phyloP scores from a whole-genome alignment of 352 stramenopile genomes.

The Thraustotheca clavata region DNA sequence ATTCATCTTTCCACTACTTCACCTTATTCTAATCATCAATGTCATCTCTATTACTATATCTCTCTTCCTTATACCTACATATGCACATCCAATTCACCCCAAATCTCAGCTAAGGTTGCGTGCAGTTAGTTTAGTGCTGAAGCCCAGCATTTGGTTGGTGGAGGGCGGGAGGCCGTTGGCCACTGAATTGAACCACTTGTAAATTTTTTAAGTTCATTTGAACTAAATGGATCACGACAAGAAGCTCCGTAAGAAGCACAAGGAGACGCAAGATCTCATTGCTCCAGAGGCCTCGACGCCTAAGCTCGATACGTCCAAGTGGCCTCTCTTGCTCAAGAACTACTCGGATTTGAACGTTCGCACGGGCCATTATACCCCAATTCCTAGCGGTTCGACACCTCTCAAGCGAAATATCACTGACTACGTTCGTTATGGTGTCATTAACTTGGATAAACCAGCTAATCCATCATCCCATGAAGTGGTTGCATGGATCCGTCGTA shows the following conservation, averaged over 20 bases:
- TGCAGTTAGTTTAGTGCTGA: neutral
- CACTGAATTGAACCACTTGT: neutral
- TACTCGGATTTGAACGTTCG: conserved; percentile 98
- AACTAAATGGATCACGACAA: conserved; percentile 42
- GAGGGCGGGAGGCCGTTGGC: neutral
- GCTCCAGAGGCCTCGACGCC: conserved; percentile 70
- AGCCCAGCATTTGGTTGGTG: conserved; percentile 19
- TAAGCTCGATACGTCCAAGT: conserved; percentile 95
- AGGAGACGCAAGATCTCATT: conserved; percentile 70
- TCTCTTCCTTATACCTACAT: too few relatives aligned
- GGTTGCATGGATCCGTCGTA: conserved; percentile 99
- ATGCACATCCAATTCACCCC: too few relatives aligned
- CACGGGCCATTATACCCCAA: conserved; percentile 99
- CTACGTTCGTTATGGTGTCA: conserved; percentile 98
- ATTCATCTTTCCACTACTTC: too few relatives aligned
- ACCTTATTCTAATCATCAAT: too few relatives aligned
- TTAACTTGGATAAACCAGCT: conserved; percentile 99
- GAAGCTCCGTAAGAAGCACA: conserved; percentile 85
- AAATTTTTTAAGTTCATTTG: conserved; percentile 1
- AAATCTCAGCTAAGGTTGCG: too few relatives aligned
- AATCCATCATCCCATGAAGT: conserved; percentile 99
- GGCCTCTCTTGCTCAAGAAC: conserved; percentile 99
- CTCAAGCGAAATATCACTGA: conserved; percentile 96
- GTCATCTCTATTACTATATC: too few relatives aligned
- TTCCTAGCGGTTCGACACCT: conserved; percentile 93